Evolutionary conservation across 306 rosid species (phyloP).

Genomic region (Senna siamea): DNA sequence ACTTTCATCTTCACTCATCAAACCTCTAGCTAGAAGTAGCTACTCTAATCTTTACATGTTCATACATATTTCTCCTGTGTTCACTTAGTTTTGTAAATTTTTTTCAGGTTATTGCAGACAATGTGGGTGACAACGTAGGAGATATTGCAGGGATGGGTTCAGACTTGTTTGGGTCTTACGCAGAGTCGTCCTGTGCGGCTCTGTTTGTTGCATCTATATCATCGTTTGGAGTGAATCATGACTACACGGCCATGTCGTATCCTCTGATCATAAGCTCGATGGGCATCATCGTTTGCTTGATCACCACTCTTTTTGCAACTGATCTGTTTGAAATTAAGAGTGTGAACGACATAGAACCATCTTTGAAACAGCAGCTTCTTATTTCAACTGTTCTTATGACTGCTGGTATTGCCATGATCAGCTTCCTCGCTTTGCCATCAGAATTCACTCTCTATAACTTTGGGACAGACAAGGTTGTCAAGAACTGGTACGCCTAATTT

Average conservation of each 20-base stretch:
- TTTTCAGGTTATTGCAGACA: slow-evolving; percentile 84
- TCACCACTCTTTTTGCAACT: slow-evolving; percentile 69
- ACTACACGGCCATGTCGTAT: slow-evolving; percentile 73
- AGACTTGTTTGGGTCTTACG: slow-evolving; percentile 74
- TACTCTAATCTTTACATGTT: too few relatives aligned
- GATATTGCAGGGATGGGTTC: slow-evolving; percentile 86
- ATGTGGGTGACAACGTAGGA: slow-evolving; percentile 80
- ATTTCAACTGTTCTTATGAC: slow-evolving; percentile 70
- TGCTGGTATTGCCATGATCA: slow-evolving; percentile 59
- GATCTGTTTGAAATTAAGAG: slow-evolving; percentile 59
- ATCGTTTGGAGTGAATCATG: slow-evolving; percentile 61
- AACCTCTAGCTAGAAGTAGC: too few relatives aligned
- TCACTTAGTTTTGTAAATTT: too few relatives aligned
- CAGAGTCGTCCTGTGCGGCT: slow-evolving; percentile 76
- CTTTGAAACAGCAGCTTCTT: slow-evolving; percentile 68
- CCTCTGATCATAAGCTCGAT: slow-evolving; percentile 74
- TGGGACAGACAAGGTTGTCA: slow-evolving; percentile 55
- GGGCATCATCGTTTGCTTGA: slow-evolving; percentile 72
- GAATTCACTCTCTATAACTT: slow-evolving; percentile 70
- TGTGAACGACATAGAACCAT: slow-evolving; percentile 56
- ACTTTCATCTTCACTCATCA: too few relatives aligned
- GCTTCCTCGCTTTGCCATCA: slow-evolving; percentile 66
- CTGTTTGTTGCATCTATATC: slow-evolving; percentile 80
- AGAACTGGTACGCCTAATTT: slow-evolving; percentile 62
- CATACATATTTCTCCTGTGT: too few relatives aligned